These are phyloP conservation scores for Venturia asperata DNA, from an alignment of 2,329 filamentous ascomycete species.

Conservation along the genomic window DNA sequence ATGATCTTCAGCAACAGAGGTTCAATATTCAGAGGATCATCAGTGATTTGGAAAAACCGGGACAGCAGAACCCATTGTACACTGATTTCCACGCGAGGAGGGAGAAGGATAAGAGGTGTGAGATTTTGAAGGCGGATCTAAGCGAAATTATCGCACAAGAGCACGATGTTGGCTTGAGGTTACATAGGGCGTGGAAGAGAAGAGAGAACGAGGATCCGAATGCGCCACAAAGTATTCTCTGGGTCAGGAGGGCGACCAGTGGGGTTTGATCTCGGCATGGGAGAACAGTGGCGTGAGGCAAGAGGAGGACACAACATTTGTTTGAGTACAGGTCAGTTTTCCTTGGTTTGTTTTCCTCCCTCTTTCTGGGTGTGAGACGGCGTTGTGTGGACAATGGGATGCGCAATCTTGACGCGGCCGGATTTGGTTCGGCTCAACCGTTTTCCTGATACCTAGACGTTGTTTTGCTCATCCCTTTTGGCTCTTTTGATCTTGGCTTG, in stretches of 20 bases:
- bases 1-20: constrained; percentile 33
- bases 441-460: not conserved
- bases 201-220: constrained; percentile 32
- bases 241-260: constrained; percentile 34
- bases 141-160: constrained; percentile 33
- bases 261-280: not conserved
- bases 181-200: constrained; percentile 36
- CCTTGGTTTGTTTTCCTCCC: not conserved
- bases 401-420: not conserved
- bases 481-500: not conserved
- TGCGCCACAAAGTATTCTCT: constrained; percentile 30
- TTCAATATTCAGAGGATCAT: constrained; percentile 33
- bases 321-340: not conserved
- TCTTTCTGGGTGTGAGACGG: not conserved
- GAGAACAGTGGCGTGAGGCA: not conserved
- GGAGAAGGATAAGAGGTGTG: constrained; percentile 31
- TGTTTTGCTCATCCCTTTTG: not conserved
- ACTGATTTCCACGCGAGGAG: constrained; percentile 32
- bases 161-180: constrained; percentile 35
- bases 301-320: not conserved
- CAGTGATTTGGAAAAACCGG: constrained; percentile 29
- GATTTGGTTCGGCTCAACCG: not conserved
- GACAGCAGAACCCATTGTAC: constrained; percentile 33
- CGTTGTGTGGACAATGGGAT: not conserved
- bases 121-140: constrained; percentile 33